Conservation (phyloP, 768 basidiomycete species). For the Brasilioporus rufonigricans region DNA sequence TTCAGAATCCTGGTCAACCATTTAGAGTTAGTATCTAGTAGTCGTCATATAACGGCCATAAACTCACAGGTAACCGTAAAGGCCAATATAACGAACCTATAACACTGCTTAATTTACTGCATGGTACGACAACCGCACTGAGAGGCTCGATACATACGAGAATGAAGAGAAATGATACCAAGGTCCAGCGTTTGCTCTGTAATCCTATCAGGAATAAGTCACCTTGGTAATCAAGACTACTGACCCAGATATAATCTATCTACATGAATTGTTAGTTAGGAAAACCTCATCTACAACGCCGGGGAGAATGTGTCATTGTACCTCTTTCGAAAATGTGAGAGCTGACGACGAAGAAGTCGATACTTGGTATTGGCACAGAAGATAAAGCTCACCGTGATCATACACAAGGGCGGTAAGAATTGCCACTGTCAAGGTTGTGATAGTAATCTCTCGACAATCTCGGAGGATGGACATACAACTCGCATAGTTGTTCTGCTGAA, state of each 20-base stretch:
- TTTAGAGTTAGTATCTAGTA: not conserved
- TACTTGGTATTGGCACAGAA: not conserved
- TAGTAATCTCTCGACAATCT: no score
- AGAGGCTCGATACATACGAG: not conserved
- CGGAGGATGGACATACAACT: not conserved
- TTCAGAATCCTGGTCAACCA: not conserved
- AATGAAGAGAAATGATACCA: not conserved
- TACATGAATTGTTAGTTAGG: not conserved
- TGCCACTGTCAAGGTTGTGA: no score
- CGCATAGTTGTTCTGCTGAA: not conserved
- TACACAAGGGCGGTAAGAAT: not conserved
- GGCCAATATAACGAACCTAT: constrained; percentile 7
- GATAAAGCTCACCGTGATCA: not conserved
- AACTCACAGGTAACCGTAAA: not conserved
- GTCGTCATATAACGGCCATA: not conserved
- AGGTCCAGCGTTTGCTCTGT: not conserved
- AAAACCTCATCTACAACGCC: no score
- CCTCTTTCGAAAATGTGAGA: not conserved
- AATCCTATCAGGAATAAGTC: not conserved
- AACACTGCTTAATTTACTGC: not conserved
- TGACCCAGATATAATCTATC: not conserved
- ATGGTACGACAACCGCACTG: not conserved
- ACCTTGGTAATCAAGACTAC: not conserved
- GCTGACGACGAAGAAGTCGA: not conserved
- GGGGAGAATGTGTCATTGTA: no score